These are phyloP conservation scores for Solanum habrochaites DNA, from an alignment of 257 asterid species.

Conservation along the genomic window DNA sequence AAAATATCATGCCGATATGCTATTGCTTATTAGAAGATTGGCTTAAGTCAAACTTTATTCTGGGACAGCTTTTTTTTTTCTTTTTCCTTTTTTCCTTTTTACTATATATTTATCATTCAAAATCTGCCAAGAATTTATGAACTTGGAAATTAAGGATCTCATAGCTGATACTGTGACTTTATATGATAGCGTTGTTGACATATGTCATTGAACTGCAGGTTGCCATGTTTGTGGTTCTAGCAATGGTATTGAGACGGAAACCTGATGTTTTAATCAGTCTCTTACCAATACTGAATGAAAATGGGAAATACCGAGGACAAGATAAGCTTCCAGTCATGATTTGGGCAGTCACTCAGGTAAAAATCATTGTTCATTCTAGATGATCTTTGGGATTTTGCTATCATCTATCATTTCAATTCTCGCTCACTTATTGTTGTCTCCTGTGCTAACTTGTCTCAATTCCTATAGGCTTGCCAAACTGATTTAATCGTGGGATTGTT, in stretches of 20 bases:
- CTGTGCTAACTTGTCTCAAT: neutral
- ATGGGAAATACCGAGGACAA: conserved; percentile 63
- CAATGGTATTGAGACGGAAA: conserved; percentile 69
- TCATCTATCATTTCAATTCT: neutral
- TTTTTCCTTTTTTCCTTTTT: neutral
- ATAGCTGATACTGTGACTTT: neutral
- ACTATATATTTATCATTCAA: neutral
- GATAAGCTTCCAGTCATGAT: conserved; percentile 56
- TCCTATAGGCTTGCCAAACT: conserved; percentile 56
- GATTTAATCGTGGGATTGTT: conserved; percentile 70
- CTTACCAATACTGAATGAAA: conserved; percentile 45
- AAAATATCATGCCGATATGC: neutral
- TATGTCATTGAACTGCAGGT: conserved; percentile 33
- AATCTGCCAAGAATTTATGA: neutral
- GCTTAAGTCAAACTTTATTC: neutral
- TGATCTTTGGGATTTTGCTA: neutral
- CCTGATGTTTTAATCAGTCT: conserved; percentile 52
- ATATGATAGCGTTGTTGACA: neutral
- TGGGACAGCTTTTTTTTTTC: neutral
- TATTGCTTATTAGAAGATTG: neutral
- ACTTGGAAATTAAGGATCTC: neutral
- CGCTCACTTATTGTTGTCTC: neutral
- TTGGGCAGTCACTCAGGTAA: conserved; percentile 75
- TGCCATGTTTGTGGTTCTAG: conserved; percentile 57
- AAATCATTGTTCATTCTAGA: neutral